These are phyloP conservation scores for Candida tunisiensis DNA, from an alignment of 1,139 yeast species.

Conservation along the genomic window DNA sequence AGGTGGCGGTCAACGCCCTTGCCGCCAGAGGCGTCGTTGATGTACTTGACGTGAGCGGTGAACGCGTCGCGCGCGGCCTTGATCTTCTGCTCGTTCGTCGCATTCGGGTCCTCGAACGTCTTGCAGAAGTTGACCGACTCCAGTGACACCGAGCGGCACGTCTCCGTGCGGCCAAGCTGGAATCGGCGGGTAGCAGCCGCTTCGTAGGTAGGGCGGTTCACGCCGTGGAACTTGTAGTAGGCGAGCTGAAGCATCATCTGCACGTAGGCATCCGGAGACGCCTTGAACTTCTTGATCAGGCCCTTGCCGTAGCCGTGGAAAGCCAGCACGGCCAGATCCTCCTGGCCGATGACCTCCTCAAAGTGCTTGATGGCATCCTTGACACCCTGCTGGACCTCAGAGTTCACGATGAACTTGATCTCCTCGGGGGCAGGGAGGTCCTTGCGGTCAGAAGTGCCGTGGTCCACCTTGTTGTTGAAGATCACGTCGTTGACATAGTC, in stretches of 20 bases:
- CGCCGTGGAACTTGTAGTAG: constrained; percentile 69
- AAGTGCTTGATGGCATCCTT: constrained; percentile 39
- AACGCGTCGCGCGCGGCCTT: constrained; percentile 59
- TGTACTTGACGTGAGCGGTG: constrained; percentile 57
- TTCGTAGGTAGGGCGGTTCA: constrained; percentile 82
- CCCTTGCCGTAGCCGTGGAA: constrained; percentile 34
- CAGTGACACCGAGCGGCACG: constrained; percentile 74
- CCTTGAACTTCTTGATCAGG: constrained; percentile 57
- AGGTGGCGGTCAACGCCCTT: constrained; percentile 89
- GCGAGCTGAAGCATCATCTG: constrained; percentile 72
- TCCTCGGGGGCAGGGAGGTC: constrained; percentile 21
- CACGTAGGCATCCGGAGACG: constrained; percentile 65
- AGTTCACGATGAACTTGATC: constrained; percentile 26
- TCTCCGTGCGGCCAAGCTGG: constrained; percentile 90
- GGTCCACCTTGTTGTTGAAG: constrained; percentile 27
- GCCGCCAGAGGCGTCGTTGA: constrained; percentile 70
- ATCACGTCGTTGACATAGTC: constrained; percentile 53
- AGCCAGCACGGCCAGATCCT: constrained; percentile 25
- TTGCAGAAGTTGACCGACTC: constrained; percentile 61
- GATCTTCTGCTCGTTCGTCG: constrained; percentile 42
- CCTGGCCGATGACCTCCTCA: constrained; percentile 24
- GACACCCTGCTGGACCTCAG: constrained; percentile 35
- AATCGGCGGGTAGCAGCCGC: constrained; percentile 88
- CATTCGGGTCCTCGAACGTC: constrained; percentile 50
- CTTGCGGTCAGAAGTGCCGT: constrained; percentile 13